Conservation (phyloP, 2,329 filamentous ascomycete species). For the Botrytis fragariae region DNA sequence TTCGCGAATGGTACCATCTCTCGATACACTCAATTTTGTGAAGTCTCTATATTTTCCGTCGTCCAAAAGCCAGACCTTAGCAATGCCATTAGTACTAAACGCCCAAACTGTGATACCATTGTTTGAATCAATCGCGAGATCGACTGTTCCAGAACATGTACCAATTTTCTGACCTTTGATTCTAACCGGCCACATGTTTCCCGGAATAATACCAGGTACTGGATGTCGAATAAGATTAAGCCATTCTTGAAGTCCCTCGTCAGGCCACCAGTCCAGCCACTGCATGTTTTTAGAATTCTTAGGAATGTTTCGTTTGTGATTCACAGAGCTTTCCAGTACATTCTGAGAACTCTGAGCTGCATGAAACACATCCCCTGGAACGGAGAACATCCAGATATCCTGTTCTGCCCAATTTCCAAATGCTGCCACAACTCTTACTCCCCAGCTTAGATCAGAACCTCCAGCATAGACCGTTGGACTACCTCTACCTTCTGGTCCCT, state of each 20-base stretch:
- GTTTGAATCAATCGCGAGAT: conserved; percentile 48
- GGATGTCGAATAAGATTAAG: conserved; percentile 33
- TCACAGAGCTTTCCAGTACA: conserved; percentile 18
- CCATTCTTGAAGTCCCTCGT: conserved; percentile 40
- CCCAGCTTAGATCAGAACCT: conserved; percentile 55
- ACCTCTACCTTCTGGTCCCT: conserved; percentile 34
- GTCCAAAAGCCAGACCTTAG: conserved; percentile 48
- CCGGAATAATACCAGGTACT: conserved; percentile 29
- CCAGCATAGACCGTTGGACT: conserved; percentile 54
- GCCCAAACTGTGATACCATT: conserved; percentile 51
- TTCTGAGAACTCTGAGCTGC: conserved; percentile 34
- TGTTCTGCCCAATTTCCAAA: conserved; percentile 47
- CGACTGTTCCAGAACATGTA: conserved; percentile 46
- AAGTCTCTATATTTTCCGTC: conserved; percentile 26
- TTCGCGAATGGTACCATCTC: conserved; percentile 37
- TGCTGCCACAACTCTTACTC: conserved; percentile 56
- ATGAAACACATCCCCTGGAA: conserved; percentile 56
- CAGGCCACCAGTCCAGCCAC: conserved; percentile 43
- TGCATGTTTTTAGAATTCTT: conserved; percentile 26
- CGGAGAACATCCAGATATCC: conserved; percentile 56
- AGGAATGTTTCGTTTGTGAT: conserved; percentile 16
- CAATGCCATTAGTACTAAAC: conserved; percentile 46
- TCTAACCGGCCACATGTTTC: conserved; percentile 47
- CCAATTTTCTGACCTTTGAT: conserved; percentile 51
- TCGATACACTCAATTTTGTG: conserved; percentile 26